A percentile compares a stretch with the other conserved stretches of the same genome.
Evolutionary conservation across 2,329 filamentous ascomycete genomes (phyloP).

Genomic region (Aspergillus awamori): DNA sequence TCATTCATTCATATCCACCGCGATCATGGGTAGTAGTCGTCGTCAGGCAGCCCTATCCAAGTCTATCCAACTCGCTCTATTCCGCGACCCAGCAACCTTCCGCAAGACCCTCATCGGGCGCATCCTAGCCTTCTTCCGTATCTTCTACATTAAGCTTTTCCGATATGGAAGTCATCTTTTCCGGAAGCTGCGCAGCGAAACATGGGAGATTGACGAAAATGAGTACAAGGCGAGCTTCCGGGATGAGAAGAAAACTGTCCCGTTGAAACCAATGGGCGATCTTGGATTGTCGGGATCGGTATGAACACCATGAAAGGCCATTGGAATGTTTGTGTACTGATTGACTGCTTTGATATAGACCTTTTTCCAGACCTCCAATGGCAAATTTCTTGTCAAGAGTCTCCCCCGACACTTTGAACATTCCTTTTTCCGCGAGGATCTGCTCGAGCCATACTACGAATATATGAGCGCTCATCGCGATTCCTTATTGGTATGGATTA

Average conservation of each 20-base stretch:
- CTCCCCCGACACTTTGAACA: constrained; percentile 71
- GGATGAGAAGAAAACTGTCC: constrained; percentile 42
- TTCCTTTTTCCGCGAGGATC: constrained; percentile 67
- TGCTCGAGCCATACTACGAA: constrained; percentile 65
- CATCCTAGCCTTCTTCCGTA: constrained; percentile 57
- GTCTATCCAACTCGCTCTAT: constrained; percentile 36
- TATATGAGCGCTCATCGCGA: constrained; percentile 64
- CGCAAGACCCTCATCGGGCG: constrained; percentile 44
- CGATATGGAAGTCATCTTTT: constrained; percentile 55
- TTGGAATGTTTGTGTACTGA: background rate
- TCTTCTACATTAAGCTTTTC: constrained; percentile 54
- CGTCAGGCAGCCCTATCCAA: constrained; percentile 31
- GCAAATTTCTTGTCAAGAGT: constrained; percentile 71
- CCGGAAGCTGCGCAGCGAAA: constrained; percentile 52
- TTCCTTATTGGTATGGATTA: constrained; percentile 71
- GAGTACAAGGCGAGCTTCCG: constrained; percentile 60
- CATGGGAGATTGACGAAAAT: constrained; percentile 58
- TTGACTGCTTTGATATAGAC: constrained; percentile 50
- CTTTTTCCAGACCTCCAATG: constrained; percentile 69
- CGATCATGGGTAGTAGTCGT: constrained; percentile 26
- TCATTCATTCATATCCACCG: background rate
- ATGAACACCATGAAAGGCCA: constrained; percentile 12
- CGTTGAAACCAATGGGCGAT: constrained; percentile 64
- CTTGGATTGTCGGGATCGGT: constrained; percentile 74
- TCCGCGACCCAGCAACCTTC: constrained; percentile 31